phyloP scores from a whole-genome alignment of 73 alveolate species.

The Paraurostyla sp. region DNA sequence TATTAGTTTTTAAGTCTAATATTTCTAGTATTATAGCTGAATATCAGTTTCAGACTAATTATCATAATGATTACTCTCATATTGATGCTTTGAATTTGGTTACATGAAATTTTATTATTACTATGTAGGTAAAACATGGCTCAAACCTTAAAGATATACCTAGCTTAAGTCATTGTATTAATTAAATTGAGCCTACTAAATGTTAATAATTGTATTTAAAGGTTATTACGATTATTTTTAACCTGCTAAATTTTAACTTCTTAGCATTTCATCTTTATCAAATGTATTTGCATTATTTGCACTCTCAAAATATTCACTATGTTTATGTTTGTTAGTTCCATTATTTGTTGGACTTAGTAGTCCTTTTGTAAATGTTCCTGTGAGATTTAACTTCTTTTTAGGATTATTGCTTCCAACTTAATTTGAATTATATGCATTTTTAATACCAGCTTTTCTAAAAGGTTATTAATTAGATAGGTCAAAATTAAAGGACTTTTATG shows the following conservation, averaged over 20 bases:
- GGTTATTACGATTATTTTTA: neutral
- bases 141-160: too few species aligned
- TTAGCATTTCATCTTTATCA: neutral
- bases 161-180: too few species aligned
- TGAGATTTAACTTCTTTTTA: constrained; percentile 32
- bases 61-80: too few species aligned
- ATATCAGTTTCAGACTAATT: too few species aligned
- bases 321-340: constrained; percentile 1
- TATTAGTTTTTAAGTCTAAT: too few species aligned
- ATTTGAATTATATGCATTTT: neutral
- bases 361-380: constrained; percentile 51
- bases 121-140: too few species aligned
- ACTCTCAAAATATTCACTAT: constrained; percentile 26
- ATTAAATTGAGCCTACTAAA: too few species aligned
- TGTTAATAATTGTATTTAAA: neutral
- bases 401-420: neutral
- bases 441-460: neutral
- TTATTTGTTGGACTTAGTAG: constrained; percentile 43
- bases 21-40: too few species aligned
- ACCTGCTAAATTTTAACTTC: neutral
- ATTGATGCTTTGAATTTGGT: too few species aligned
- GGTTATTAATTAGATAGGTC: neutral
- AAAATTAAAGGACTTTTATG: constrained; percentile 23
- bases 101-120: too few species aligned
- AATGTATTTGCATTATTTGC: neutral